phyloP scores from a whole-genome alignment of 345 rosid species.

The Firmiana major region DNA sequence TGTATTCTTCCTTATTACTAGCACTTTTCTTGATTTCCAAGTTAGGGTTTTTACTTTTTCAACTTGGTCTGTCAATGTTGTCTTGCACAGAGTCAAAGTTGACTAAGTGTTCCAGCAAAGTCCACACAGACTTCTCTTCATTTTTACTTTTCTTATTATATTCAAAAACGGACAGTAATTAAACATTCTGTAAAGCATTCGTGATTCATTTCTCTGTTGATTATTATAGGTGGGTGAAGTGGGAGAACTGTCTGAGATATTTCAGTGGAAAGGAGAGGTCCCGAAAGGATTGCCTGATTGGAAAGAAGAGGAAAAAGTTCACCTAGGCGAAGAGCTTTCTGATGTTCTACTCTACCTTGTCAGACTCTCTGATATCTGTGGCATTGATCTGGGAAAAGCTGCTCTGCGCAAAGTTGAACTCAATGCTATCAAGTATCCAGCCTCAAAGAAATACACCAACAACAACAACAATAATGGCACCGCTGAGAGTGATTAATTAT shows the following conservation, averaged over 20 bases:
- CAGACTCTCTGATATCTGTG: constrained; percentile 78
- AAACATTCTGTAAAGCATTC: neutral
- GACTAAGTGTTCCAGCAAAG: constrained; percentile 1
- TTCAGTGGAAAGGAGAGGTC: constrained; percentile 96
- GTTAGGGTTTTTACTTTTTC: constrained; percentile 23
- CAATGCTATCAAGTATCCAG: constrained; percentile 83
- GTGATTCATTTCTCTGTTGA: neutral
- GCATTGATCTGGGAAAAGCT: constrained; percentile 72
- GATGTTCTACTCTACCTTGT: constrained; percentile 87
- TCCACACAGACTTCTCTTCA: constrained; percentile 8
- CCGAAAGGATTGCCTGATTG: constrained; percentile 79
- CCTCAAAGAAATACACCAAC: neutral
- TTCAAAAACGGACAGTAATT: too few species aligned
- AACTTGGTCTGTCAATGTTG: neutral
- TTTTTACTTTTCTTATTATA: neutral
- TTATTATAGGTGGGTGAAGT: constrained; percentile 71
- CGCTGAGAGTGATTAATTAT: neutral
- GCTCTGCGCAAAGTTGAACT: constrained; percentile 67
- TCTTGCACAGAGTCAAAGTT: constrained; percentile 1
- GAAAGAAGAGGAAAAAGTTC: constrained; percentile 78
- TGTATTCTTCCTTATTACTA: neutral
- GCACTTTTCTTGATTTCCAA: constrained; percentile 20
- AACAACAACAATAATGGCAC: neutral
- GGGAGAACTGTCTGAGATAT: constrained; percentile 87
- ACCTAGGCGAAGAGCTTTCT: constrained; percentile 84